Percentiles rank a stretch among this genome's conserved stretches.
Evolutionary conservation across 331 rosid genomes (phyloP).

Genomic region (Erythrophleum ivorense): DNA sequence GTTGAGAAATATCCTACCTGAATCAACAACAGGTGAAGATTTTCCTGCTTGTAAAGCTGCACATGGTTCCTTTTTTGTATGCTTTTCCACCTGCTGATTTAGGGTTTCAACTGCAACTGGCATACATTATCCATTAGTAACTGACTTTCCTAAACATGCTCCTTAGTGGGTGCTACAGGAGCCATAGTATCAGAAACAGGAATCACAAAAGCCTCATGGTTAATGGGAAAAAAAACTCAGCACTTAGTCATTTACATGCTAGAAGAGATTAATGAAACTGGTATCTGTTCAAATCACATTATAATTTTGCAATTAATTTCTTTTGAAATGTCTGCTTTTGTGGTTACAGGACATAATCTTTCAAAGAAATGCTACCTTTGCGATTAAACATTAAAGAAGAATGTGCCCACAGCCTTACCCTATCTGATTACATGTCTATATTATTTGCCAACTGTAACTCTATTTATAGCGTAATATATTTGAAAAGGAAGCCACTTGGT

Average conservation of each 20-base stretch:
- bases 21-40: slow-evolving; percentile 23
- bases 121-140: background rate
- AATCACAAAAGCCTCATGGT: no score
- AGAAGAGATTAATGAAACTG: background rate
- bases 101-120: slow-evolving; percentile 21
- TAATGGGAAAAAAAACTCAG: background rate
- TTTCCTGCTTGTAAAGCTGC: slow-evolving; percentile 32
- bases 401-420: background rate
- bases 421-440: background rate
- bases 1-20: slow-evolving; percentile 32
- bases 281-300: background rate
- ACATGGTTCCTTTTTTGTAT: background rate
- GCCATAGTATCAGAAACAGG: slow-evolving; percentile 27
- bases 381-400: background rate
- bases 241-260: background rate
- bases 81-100: slow-evolving; percentile 35
- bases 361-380: background rate
- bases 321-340: background rate
- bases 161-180: slow-evolving; percentile 27
- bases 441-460: background rate
- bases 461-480: background rate
- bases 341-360: background rate
- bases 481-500: background rate
- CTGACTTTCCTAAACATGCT: slow-evolving; percentile 27
- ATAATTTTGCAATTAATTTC: background rate